Base-by-base conservation (phyloP, 2,329 filamentous ascomycete species). In the Colletotrichum destructivum region DNA sequence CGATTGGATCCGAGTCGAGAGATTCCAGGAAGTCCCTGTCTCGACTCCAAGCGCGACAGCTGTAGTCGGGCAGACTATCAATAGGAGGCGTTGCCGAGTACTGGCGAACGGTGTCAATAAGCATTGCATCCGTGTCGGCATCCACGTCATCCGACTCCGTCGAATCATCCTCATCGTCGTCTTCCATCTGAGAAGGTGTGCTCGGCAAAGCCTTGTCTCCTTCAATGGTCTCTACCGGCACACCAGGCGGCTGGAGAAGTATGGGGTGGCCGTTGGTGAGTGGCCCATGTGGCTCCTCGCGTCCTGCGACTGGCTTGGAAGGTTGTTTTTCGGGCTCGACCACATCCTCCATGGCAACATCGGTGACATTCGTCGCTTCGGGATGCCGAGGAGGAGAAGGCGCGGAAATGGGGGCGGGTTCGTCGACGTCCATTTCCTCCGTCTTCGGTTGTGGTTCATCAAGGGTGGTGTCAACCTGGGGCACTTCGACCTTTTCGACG, bases 121-220 rank as follows among this genome's bases (percentile, higher is more conserved):
- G 84, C 72, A 85, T 81, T 47, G 82, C 84, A n/a, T 87, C 84
- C 51, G 82, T 83, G 18, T 87, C 84, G 46, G 82, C 83, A 18
- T 87, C 84, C 47, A 87, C 83, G 52, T 86, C 87, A 61, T 90
- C 88, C 9, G 87, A 84, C 72, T 89, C 87, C 2, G 87, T 89
- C 59, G 87, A 86, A 62, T 88, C 83, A 42, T 87, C 87, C 61
- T 87, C 86, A 47, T 87, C 85, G 21, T 86, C 73, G 35, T 74
- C 84, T 40, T 83, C 83, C 40, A 83, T 81, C 51, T 85, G 86
- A 4, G 86, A 88, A 4, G 86, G 85, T 9, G 84, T 88, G 70
- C 83, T 88, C 0, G 82, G 82, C 7, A 78, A 77, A 40, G 31
- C 62, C 62, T 73, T 75, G 15, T 75, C 74, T 23, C 63, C 76